Evolutionary conservation across 495 filamentous ascomycete species (phyloP), one percentile per base, ranked within the genome.

Genomic region (Aspergillus olivimuriae): DNA sequence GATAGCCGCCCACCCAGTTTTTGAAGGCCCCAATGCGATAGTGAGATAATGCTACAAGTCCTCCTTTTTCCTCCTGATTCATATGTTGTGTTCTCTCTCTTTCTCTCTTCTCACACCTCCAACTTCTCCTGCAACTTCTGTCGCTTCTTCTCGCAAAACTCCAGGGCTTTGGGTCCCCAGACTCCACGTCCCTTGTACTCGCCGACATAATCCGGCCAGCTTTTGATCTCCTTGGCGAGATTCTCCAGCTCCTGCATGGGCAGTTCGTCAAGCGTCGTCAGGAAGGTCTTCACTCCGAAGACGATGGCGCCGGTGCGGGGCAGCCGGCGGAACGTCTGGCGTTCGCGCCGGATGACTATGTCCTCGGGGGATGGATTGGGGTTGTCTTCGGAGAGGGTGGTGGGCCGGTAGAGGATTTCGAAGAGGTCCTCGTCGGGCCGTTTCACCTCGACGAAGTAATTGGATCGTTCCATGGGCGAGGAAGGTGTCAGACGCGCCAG

Each of bases 221-320:
- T 71, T 23, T 58, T 60, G 43, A 78, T 70, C 45, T 77, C 73
- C 15, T 55, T 68, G 14, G 63, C 70, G 4, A 75, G 53, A 22
- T 68, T 68, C 37, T 60, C 56, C 19, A 72, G 49, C 53, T 70
- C 65, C 31, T 70, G 52, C 52, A 63, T 66, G 6, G 65, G 60
- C 21, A 77, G 53, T 43, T 78, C 67, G 11, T 69, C 63, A 10
- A 78, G 46, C 1, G 62, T 55, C 4, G 64, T 64, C 41, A 79
- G 57, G 15, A 63, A 70, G 1, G 77, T 81, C 48, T 75, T 72
- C 7, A 79, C 77, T 1, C 71, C 74, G 47, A 81, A 79, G 8
- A 76, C 53, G 10, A 81, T 65, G 0, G 74, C 60, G 0, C 60
- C 61, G 1, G 68, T 70, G 1, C 68, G 64, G 18, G 69, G 69